Base-by-base conservation (phyloP, 352 stramenopile species). In the Aphanomyces euteiches region DNA sequence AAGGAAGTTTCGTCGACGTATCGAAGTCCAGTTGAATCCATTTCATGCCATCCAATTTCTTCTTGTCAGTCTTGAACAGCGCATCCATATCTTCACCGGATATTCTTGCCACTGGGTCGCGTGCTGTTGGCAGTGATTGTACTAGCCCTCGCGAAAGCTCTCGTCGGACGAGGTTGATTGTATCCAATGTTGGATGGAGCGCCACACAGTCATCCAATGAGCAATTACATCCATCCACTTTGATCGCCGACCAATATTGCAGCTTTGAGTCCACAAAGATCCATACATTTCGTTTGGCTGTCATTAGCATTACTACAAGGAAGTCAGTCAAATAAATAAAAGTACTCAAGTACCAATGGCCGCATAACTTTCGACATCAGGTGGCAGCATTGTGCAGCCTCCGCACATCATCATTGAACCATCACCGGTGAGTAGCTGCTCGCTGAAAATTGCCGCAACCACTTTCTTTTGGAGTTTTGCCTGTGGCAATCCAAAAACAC, bases 361-460 rank as follows among this genome's bases (percentile, higher is more conserved):
- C 34, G 88, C 88, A 70, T 92, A 95, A 3, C 75, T 75, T 19
- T 81, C 48, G 6, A 73, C 78, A 39, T 79, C 77, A 8, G 85
- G 81, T 7, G 87, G 87, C 39, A 95, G 64, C 47, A 95, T 69
- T 43, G 87, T 95, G 60, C 81, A 91, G 61, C 92, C 90, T 56
- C 75, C 82, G 72, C 85, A 90, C 67, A 87, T 87, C 81, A 95
- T 90, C 45, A 72, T 80, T 53, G 82, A 87, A 56, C 91, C 85
- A 58, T 90, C 79, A n/a, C 87, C 87, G 6, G 82, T 92, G 50
- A 88, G 90, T 12, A 93, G 56, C 4, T 82, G 80, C 61, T 92
- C 83, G 13, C 77, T 70, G 58, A 92, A 95, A 17, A 95, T 83
- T 81, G 85, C 17, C 79, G 69, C 12, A 90, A 66, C 67, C 47